These are phyloP conservation scores for Cladorrhinum samala DNA, from an alignment of 495 filamentous ascomycete species.

Conservation along the genomic window DNA sequence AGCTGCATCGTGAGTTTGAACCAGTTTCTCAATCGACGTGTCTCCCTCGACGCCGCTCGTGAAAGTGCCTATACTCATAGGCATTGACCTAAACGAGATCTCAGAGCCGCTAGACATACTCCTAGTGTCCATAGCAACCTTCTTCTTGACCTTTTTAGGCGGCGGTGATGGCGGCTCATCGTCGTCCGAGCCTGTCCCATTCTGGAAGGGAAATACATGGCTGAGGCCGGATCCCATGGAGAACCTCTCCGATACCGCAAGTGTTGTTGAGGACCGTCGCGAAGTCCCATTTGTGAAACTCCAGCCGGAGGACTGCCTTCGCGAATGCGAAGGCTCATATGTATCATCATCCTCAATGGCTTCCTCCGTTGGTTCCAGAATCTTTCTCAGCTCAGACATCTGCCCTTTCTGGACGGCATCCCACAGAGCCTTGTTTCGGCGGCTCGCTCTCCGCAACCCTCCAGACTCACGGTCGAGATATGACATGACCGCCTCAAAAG, in stretches of 20 bases:
- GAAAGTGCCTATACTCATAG: slow-evolving; percentile 68
- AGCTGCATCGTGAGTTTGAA: slow-evolving; percentile 70
- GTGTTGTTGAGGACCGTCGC: slow-evolving; percentile 37
- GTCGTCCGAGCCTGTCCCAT: slow-evolving; percentile 29
- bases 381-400: slow-evolving; percentile 63
- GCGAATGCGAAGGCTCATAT: slow-evolving; percentile 30
- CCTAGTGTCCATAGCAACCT: slow-evolving; percentile 78
- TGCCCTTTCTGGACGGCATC: slow-evolving; percentile 73
- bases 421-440: slow-evolving; percentile 82
- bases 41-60: slow-evolving; percentile 74
- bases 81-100: slow-evolving; percentile 67
- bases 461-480: slow-evolving; percentile 82
- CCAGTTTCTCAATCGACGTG: slow-evolving; percentile 72
- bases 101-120: slow-evolving; percentile 83
- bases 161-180: slow-evolving; percentile 35
- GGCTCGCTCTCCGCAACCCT: slow-evolving; percentile 74
- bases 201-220: slow-evolving; percentile 88
- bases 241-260: slow-evolving; percentile 35
- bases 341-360: slow-evolving; percentile 40
- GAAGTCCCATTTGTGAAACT: slow-evolving; percentile 41
- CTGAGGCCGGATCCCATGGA: slow-evolving; percentile 62
- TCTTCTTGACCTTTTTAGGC: slow-evolving; percentile 65
- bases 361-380: slow-evolving; percentile 60
- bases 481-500: slow-evolving; percentile 88
- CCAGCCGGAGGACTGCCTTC: slow-evolving; percentile 37